Percentiles rank a stretch among this genome's conserved stretches.
Conservation (phyloP, 257 asterid species). For the Ilex asprella region DNA sequence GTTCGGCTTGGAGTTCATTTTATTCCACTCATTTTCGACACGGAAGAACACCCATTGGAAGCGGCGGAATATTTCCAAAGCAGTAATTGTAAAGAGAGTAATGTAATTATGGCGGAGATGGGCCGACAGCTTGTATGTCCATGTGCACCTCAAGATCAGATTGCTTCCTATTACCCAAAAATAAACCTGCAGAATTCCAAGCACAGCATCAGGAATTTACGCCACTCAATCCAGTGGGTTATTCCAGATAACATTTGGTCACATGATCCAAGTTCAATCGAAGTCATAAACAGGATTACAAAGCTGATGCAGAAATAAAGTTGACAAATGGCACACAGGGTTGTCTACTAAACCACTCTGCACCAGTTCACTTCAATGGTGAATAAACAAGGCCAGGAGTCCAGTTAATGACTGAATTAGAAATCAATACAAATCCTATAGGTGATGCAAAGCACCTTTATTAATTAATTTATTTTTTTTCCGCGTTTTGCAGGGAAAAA, state of each 20-base stretch:
- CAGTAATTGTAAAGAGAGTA: constrained; percentile 63
- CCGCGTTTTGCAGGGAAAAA: too few species aligned
- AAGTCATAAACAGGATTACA: neutral
- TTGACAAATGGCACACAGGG: too few species aligned
- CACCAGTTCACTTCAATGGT: too few species aligned
- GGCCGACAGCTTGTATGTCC: constrained; percentile 97
- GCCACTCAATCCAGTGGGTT: neutral
- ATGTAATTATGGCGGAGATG: constrained; percentile 91
- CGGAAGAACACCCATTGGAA: constrained; percentile 96
- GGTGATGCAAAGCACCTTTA: neutral
- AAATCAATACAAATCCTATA: too few species aligned
- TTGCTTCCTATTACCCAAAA: constrained; percentile 84
- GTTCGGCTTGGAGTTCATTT: constrained; percentile 44
- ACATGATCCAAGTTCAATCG: too few species aligned
- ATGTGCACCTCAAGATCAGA: constrained; percentile 81
- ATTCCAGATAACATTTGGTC: too few species aligned
- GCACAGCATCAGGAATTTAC: neutral
- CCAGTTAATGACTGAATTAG: too few species aligned
- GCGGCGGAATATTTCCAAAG: constrained; percentile 79
- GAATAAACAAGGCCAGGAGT: too few species aligned
- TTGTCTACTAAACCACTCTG: too few species aligned
- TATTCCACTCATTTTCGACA: constrained; percentile 88
- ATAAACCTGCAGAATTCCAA: constrained; percentile 53
- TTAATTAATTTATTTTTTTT: too few species aligned
- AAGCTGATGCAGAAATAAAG: too few species aligned